phyloP scores from a whole-genome alignment of 1,284 basidiomycete genomes.

The Puccinia horiana region DNA sequence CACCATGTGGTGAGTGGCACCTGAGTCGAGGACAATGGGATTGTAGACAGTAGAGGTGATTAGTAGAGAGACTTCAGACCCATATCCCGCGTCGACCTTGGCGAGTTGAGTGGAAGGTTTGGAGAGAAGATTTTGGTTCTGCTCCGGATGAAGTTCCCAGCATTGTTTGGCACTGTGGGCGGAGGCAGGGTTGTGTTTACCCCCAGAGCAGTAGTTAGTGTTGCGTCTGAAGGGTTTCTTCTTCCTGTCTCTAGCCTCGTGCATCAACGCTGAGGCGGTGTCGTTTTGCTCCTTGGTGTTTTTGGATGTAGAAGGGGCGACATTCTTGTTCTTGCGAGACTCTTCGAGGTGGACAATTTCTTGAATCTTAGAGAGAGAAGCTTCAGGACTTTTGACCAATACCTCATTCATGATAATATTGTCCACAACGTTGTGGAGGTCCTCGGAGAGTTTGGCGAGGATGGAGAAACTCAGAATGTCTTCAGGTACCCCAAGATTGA shows the following conservation, averaged over 20 bases:
- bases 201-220: background rate
- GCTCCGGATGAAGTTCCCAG: background rate
- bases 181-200: background rate
- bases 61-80: background rate
- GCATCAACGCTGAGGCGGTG: background rate
- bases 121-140: background rate
- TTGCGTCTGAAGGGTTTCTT: background rate
- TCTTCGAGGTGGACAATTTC: background rate
- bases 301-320: background rate
- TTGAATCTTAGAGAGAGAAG: background rate
- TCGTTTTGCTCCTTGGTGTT: background rate
- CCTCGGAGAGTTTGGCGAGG: background rate
- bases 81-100: background rate
- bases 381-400: background rate
- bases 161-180: background rate
- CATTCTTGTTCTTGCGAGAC: background rate
- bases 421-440: background rate
- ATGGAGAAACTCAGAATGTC: no score
- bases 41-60: background rate
- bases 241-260: background rate
- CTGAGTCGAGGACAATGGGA: background rate
- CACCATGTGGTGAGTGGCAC: constrained; percentile 6
- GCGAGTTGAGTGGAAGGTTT: background rate
- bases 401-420: background rate
- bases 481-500: background rate